Evolutionary conservation across 2,329 filamentous ascomycete genomes (phyloP), one percentile per base, ranked within the genome.

Genomic region (Fusarium mangiferae): DNA sequence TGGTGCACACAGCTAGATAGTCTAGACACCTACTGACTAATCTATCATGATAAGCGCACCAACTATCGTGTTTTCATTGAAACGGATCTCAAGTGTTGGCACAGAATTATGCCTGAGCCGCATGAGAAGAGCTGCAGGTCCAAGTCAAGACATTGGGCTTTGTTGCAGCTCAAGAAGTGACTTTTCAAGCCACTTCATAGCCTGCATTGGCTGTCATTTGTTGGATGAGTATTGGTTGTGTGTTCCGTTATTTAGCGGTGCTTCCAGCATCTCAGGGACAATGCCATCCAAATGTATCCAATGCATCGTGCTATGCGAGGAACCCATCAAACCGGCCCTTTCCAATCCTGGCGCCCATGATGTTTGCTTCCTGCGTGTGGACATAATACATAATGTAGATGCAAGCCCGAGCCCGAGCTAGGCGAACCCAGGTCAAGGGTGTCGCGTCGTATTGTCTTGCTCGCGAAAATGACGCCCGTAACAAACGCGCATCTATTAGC

Each of bases 401-500:
- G 28, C 28, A 51, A 33, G 48, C 55, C 26, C 48, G 48, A 49
- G 46, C 46, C 46, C 26, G 26, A 26, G 28, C 15, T 10, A 44
- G n/a, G n/a, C 41, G 20, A 22, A 13, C 18, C 42, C 20, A 45
- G 39, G 48, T 38, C 11, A 45, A 41, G 20, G 35, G 8, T 52
- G 51, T 46, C 67, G 58, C 67, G 67, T 69, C 28, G 14, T 33
- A n/a, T 20, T 33, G 36, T 20, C 36, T 30, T 36, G n/a, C 33
- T 62, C 71, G 46, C 67, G 55, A 74, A 61, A 63, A 20, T 39
- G 10, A 69, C 62, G 71, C 71, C 55, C 60, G 36, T 26, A 17
- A 30, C 41, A 22, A 36, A 71, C 71, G 54, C 62, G 71, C 60
- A 24, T 48, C 39, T 35, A 38, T 51, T 41, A 52, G 49, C 57